Base-by-base conservation (phyloP, 495 filamentous ascomycete species). In the Aspergillus mulundensis region DNA sequence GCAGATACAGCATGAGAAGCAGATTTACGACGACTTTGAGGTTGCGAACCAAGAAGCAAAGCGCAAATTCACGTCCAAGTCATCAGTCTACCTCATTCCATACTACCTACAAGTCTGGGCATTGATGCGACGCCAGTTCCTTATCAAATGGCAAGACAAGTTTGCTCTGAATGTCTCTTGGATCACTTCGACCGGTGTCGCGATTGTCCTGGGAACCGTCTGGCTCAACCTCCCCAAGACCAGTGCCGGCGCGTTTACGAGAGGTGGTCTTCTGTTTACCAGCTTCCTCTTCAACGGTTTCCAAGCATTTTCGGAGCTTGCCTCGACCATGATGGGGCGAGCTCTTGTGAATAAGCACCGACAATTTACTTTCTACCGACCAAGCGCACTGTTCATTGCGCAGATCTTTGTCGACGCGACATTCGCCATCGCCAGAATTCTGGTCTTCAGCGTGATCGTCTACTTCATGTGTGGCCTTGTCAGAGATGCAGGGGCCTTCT, bases 101-200 rank as follows among this genome's bases (percentile, higher is more conserved):
- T 91, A 89, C 66, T 81, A 86, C 51, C 72, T 87, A 1, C 90
- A 95, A 64, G 76, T 93, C 7, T 92, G 87, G 88, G 86, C 87
- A 6, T 62, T 94, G 52, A 88, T 90, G 80, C 84, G 90, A 61
- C 80, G 90, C 1, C 90, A 95, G 64, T 93, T 88, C 65, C 73
- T 88, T 24, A 82, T 93, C 59, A 93, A 92, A 70, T 87, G 86
- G 81, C 88, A 92, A 63, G 90, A 95, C 63, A 86, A 86, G 47
- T 88, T 92, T 61, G 81, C 81, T 2, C 72, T 91, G n/a, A 74
- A 77, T 12, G 83, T 92, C 21, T 87, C 84, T 18, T 94, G 88
- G 88, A 69, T 87, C 41, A 87, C 89, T 6, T 84, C 82, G 57
- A 86, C 90, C 42, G 72, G 86, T 39, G 87, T 93, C 62, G 88